Base-by-base conservation (phyloP, 495 filamentous ascomycete genomes). In the Rhizodiscina lignyota region DNA sequence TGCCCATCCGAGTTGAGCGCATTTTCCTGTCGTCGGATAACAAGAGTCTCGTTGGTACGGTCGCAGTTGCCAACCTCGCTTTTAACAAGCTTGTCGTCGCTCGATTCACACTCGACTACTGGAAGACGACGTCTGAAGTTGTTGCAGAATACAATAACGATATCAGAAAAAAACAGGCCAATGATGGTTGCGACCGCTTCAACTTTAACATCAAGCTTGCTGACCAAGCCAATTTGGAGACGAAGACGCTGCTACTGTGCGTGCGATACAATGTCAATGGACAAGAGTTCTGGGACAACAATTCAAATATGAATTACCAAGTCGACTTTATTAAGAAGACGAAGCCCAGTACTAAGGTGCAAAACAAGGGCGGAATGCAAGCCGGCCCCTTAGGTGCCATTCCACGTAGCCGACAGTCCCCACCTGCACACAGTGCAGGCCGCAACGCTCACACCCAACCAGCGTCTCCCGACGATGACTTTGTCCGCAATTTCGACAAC, bases 41-140 rank as follows among this genome's bases (percentile, higher is more conserved):
- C 46, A 84, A 82, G 52, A 80, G 63, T 15, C 56, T 97, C 44
- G 62, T 93, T 38, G 91, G 89, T 10, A 73, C 70, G 13, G 68
- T 91, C 17, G 81, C 75, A 15, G 84, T 87, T 35, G 75, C 79
- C 45, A 97, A 97, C 53, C 56, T 96, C 15, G 71, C 84, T 1
- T 97, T 89, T 59, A 74, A 92, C 29, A 97, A 97, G 53, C 52
- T 61, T 6, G 86, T 97, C 26, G 71, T 78, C 16, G 84, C 83
- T 53, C 72, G 89, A 19, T 97, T 97, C 51, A 96, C 91, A 0
- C 70, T 96, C 37, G 89, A 97, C 55, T 85, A 86, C 52, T 97
- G 89, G 89, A 91, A 87, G 61, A 97, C 89, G 0, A 86, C 85
- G 2, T 97, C 89, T 1, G 89, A 97, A 52, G 79, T 97, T 2